phyloP scores from a whole-genome alignment of 2,329 filamentous ascomycete species.

The Pseudopithomyces maydicus region DNA sequence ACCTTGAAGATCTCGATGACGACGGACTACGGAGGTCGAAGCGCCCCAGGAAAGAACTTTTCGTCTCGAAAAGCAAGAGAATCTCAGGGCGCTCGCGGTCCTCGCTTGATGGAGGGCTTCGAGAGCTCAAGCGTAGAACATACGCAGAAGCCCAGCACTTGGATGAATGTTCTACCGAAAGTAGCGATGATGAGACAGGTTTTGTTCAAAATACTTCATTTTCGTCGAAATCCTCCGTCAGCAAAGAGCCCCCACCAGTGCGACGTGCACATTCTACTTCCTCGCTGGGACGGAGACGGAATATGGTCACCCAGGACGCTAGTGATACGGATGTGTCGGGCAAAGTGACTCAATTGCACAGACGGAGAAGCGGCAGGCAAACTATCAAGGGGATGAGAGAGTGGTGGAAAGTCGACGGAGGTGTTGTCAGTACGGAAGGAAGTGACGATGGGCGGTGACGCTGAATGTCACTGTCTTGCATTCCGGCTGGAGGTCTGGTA shows the following conservation, averaged over 20 bases:
- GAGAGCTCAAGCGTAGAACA: conserved; percentile 17
- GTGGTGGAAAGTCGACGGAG: conserved; percentile 15
- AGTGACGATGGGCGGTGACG: conserved; percentile 38
- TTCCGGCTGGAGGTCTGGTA: neutral
- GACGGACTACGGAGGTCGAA: conserved; percentile 14
- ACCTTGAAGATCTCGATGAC: conserved; percentile 12
- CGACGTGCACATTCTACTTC: neutral
- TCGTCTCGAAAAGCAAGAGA: conserved; percentile 4
- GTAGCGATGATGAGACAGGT: neutral
- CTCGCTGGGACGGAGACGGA: neutral
- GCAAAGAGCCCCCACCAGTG: neutral
- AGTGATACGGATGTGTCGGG: conserved; percentile 1
- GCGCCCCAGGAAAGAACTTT: conserved; percentile 16
- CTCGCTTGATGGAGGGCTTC: conserved; percentile 20
- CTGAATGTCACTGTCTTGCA: neutral
- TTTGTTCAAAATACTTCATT: conserved; percentile 1
- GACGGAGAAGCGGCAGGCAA: conserved; percentile 5
- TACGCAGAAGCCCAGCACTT: conserved; percentile 15
- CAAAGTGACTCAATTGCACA: conserved; percentile 5
- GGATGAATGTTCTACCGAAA: neutral
- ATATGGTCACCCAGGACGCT: neutral
- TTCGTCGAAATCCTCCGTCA: neutral
- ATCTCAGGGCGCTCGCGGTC: conserved; percentile 19
- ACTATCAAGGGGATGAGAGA: conserved; percentile 4
- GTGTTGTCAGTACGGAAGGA: conserved; percentile 15